Percentiles rank a stretch among this genome's conserved stretches.
phyloP scores from a whole-genome alignment of 352 stramenopile species.

The Plasmopara halstedii region DNA sequence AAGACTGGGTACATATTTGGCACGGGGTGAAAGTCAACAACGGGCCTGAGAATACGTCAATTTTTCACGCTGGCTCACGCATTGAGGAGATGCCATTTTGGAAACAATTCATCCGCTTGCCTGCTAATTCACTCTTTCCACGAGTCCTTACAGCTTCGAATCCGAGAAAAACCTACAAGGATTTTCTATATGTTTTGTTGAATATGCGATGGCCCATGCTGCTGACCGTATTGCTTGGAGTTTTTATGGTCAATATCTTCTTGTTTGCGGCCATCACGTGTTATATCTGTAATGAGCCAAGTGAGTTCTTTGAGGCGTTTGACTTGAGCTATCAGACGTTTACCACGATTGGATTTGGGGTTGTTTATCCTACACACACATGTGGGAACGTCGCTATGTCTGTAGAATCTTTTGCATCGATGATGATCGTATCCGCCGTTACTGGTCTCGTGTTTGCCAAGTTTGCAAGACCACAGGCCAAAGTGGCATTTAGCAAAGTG shows the following conservation, averaged over 20 bases:
- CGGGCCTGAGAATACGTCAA: constrained; percentile 24
- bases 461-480: constrained; percentile 68
- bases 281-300: constrained; percentile 44
- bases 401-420: constrained; percentile 70
- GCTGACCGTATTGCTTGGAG: constrained; percentile 38
- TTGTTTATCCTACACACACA: constrained; percentile 56
- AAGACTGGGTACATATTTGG: constrained; percentile 79
- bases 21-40: constrained; percentile 66
- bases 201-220: constrained; percentile 80
- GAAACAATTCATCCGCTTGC: constrained; percentile 60
- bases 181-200: constrained; percentile 76
- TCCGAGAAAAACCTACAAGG: constrained; percentile 66
- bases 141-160: constrained; percentile 49
- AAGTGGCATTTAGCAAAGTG: constrained; percentile 75
- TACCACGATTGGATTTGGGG: constrained; percentile 76
- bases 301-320: constrained; percentile 49
- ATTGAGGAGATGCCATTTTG: constrained; percentile 59
- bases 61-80: constrained; percentile 63
- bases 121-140: constrained; percentile 68
- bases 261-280: constrained; percentile 44
- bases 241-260: constrained; percentile 64
- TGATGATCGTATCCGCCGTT: constrained; percentile 72
- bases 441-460: constrained; percentile 82
- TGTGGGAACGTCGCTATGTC: constrained; percentile 70
- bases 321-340: constrained; percentile 82